Evolutionary conservation across 2,329 filamentous ascomycete genomes (phyloP), one percentile per base, ranked within the genome.

Genomic region (Catunica adiposa): DNA sequence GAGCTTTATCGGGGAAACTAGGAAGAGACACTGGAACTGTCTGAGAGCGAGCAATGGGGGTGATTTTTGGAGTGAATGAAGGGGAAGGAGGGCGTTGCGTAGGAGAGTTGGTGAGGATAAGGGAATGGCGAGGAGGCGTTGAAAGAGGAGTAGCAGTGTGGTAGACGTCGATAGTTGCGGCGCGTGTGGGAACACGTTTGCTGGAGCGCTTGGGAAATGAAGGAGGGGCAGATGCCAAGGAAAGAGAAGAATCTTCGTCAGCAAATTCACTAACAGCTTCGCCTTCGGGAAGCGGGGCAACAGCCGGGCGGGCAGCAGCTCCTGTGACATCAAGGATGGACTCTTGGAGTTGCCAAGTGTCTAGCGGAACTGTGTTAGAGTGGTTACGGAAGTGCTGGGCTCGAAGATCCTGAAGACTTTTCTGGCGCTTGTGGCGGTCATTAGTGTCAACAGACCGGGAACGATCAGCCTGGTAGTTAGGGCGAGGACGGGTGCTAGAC

Each of bases 301-400:
- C 44, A n/a, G 53, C 50, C 3, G 53, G 56, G 20, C 56, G 48
- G 9, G 48, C 37, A 26, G 47, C 48, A 6, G 57, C 46, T 3
- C 57, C 57, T 44, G 57, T 59, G 22, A 50, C 52, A 15, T 59
- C 57, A 3, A 59, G 51, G 34, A 52, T 56, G 9, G 57, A 59
- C 6, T 56, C 54, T 26, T 56, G 57, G 11, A 59, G 29, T 37
- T 59, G 34, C 57, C 57, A 59, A 37, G 22, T 51, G 20, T 54
- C 57, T 5, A 50, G 48, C 23, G 48, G 15, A 25, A 55, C n/a
- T 48, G 37, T 53, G 31, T 23, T 56, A 53, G 48, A 42, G 26
- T 53, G 48, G 31, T 15, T 25, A n/a, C 56, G 55, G 6, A 56
- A 52, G 29, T 56, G 48, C 26, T 56, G 55, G 14, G 47, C 29